Evolutionary conservation across 2,329 filamentous ascomycete species (phyloP), one percentile per base, ranked within the genome.

Genomic region (Colletotrichum australisinense): DNA sequence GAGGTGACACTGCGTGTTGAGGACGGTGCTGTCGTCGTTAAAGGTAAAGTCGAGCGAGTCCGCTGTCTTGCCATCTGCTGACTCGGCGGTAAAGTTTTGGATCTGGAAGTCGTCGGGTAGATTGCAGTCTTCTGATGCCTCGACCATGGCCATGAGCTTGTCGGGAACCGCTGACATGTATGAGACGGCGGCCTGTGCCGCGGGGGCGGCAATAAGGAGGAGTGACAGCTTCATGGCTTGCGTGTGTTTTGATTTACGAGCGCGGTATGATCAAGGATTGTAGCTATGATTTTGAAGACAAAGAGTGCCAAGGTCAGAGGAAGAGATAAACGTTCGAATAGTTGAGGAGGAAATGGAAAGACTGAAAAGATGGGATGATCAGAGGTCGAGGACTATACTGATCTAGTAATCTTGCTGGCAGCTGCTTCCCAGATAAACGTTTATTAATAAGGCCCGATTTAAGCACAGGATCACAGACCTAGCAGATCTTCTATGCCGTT

Each of bases 1-100:
- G 77, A 81, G 83, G 49, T 81, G 78, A 79, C 87, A 89, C 1
- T 74, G 72, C 11, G 86, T 86, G n/a, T 78, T 76, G 60, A 86
- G 77, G 2, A 77, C 75, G 22, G 85, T 87, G n/a, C 76, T 78
- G 12, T 77, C 60, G 75, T 88, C 85, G 52, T 77, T 63, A 78
- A 83, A 88, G 63, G 72, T 77, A 75, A 88, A 88, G 67, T 81
- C 75, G 74, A 85, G 77, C 8, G 77, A 77, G 22, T 77, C 73
- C 24, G 84, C 75, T 9, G 78, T 79, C 28, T 79, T 68, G n/a
- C 80, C 82, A 69, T 82, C 76, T 67, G 82, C 81, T 60, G 80
- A 80, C 24, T 78, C 74, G 14, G 78, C 81, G 16, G 72, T 72
- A 60, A 88, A 86, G 72, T 84, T 75, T 26, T 78, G 75, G 74